These are phyloP conservation scores for Phtheirospermum japonicum DNA, from an alignment of 257 asterid genomes.

Conservation along the genomic window DNA sequence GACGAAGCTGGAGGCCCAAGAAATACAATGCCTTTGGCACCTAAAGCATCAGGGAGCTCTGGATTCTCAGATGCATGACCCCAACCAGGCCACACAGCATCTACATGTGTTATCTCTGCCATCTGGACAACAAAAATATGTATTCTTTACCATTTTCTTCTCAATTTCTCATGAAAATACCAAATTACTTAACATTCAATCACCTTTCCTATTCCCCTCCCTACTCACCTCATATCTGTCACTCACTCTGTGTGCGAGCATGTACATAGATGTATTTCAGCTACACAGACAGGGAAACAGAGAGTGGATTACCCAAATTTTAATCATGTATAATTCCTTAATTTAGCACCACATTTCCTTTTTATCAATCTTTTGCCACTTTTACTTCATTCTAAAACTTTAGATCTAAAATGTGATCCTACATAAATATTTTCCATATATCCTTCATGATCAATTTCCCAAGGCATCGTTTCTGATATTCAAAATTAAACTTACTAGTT, in stretches of 20 bases:
- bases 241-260: background rate
- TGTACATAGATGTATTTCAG: background rate
- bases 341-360: conserved; percentile 11
- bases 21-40: conserved; percentile 77
- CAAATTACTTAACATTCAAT: background rate
- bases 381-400: conserved; percentile 2
- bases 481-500: conserved; percentile 13
- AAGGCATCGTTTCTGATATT: background rate
- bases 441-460: conserved; percentile 15
- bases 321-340: conserved; percentile 3
- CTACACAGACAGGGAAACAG: conserved; percentile 11
- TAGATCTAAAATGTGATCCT: conserved; percentile 15
- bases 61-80: conserved; percentile 99
- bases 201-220: no score
- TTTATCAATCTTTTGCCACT: conserved; percentile 16
- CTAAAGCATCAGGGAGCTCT: conserved; percentile 90
- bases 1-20: conserved; percentile 92
- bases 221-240: background rate
- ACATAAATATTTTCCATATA: conserved; percentile 18
- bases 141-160: conserved; percentile 1
- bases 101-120: conserved; percentile 97
- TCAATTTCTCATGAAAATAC: conserved; percentile 15
- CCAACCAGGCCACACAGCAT: conserved; percentile 99
- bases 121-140: conserved; percentile 47
- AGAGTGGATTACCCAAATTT: background rate